These are phyloP conservation scores for Phoma herbarum DNA, from an alignment of 2,329 filamentous ascomycete species.

Conservation along the genomic window DNA sequence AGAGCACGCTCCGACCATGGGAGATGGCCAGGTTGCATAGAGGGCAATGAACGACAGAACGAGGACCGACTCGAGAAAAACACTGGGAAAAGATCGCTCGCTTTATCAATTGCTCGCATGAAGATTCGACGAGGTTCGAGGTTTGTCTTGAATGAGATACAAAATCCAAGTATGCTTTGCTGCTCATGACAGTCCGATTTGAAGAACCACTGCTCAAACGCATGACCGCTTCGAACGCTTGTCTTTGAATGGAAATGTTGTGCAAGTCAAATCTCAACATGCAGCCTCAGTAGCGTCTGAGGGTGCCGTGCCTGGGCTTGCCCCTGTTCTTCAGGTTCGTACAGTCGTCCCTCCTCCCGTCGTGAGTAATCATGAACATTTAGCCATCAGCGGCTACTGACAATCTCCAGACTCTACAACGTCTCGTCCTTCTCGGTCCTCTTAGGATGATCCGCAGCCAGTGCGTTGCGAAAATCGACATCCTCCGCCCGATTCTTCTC, in stretches of 20 bases:
- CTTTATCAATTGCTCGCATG: too few relatives aligned
- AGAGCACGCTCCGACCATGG: too few relatives aligned
- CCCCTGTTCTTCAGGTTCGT: background rate
- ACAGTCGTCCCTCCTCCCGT: background rate
- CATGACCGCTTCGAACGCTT: too few relatives aligned
- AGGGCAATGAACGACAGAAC: background rate
- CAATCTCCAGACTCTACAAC: background rate
- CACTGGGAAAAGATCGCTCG: too few relatives aligned
- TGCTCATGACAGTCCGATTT: too few relatives aligned
- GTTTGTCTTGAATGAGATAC: too few relatives aligned
- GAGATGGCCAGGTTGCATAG: background rate
- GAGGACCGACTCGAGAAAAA: too few relatives aligned
- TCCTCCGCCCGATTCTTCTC: constrained; percentile 1
- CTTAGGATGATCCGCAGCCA: constrained; percentile 18
- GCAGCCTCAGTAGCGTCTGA: background rate
- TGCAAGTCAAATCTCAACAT: background rate
- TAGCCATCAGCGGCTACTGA: background rate
- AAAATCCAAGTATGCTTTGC: too few relatives aligned
- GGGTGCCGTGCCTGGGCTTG: too few relatives aligned
- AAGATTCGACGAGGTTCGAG: too few relatives aligned
- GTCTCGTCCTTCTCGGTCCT: constrained; percentile 23
- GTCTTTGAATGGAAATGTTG: too few relatives aligned
- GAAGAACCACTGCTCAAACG: too few relatives aligned
- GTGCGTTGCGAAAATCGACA: background rate
- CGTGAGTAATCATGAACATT: background rate